Percentiles rank a stretch among this genome's conserved stretches.
These are phyloP conservation scores for Aristolochia californica DNA, from an alignment of 164 flowering plant species.

Conservation along the genomic window DNA sequence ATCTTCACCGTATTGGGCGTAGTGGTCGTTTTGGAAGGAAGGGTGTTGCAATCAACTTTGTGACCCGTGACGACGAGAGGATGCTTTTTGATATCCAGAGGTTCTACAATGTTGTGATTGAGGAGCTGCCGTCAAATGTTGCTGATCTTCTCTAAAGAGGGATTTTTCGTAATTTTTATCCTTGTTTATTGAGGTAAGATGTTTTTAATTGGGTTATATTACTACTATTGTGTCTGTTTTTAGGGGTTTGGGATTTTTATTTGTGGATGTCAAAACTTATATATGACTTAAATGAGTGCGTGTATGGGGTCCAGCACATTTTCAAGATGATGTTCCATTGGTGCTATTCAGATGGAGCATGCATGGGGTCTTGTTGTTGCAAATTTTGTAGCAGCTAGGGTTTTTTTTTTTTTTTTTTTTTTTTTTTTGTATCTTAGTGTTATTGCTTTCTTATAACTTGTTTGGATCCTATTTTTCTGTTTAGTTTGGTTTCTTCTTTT, in stretches of 20 bases:
- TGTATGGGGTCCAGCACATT: slow-evolving; percentile 8
- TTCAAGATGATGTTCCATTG: slow-evolving; percentile 3
- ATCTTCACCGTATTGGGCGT: slow-evolving; percentile 61
- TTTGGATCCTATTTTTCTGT: no score
- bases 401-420: no score
- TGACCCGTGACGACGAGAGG: slow-evolving; percentile 42
- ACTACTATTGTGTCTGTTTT: slow-evolving; percentile 7
- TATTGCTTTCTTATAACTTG: no score
- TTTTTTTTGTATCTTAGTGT: no score
- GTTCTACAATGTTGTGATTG: slow-evolving; percentile 51
- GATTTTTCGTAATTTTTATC: slow-evolving; percentile 4
- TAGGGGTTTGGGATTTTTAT: slow-evolving; percentile 4
- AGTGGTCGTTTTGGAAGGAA: slow-evolving; percentile 67
- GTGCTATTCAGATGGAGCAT: neutral
- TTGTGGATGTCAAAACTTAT: slow-evolving; percentile 5
- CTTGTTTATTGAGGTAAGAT: slow-evolving; percentile 4
- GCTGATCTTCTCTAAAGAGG: slow-evolving; percentile 50
- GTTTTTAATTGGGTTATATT: slow-evolving; percentile 6
- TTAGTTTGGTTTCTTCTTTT: no score
- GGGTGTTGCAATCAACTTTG: slow-evolving; percentile 63
- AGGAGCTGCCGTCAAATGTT: slow-evolving; percentile 62
- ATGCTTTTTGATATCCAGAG: slow-evolving; percentile 57
- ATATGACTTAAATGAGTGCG: slow-evolving; percentile 2
- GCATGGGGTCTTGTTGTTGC: slow-evolving; percentile 7
- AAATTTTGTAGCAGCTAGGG: slow-evolving; percentile 14